These are phyloP conservation scores for Salix dunnii DNA, from an alignment of 345 rosid genomes.

Conservation along the genomic window DNA sequence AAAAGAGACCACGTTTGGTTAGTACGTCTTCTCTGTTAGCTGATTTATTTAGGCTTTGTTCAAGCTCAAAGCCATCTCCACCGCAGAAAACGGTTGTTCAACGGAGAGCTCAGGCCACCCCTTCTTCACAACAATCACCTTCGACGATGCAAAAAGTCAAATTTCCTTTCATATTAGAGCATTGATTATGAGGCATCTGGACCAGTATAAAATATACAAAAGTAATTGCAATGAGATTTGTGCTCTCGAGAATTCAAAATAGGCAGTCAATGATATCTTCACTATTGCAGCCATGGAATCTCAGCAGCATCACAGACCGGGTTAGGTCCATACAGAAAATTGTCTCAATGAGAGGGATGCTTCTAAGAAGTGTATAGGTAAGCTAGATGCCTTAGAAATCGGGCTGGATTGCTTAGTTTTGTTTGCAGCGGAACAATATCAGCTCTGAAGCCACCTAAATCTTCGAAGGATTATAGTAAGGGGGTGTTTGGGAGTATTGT, in stretches of 20 bases:
- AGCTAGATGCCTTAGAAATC: neutral
- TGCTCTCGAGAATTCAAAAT: neutral
- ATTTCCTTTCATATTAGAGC: neutral
- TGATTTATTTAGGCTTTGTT: constrained; percentile 12
- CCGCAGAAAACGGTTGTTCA: constrained; percentile 70
- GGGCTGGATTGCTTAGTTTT: constrained; percentile 39
- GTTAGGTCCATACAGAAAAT: neutral
- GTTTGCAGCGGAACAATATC: constrained; percentile 56
- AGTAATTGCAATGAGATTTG: neutral
- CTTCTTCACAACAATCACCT: constrained; percentile 62
- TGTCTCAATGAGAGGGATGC: neutral
- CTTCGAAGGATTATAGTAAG: constrained; percentile 75
- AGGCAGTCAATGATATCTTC: neutral
- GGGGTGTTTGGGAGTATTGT: too few species aligned
- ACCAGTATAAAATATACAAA: neutral
- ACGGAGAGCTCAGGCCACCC: constrained; percentile 70
- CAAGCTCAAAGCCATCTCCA: constrained; percentile 59
- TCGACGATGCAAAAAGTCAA: constrained; percentile 37
- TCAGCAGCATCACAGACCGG: neutral
- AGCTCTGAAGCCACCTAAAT: constrained; percentile 55
- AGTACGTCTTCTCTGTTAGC: neutral
- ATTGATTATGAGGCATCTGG: neutral
- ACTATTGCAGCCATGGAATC: neutral
- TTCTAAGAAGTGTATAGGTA: neutral
- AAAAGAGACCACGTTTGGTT: neutral